Base-by-base conservation (phyloP, 495 filamentous ascomycete species). In the Neurospora cerealis region DNA sequence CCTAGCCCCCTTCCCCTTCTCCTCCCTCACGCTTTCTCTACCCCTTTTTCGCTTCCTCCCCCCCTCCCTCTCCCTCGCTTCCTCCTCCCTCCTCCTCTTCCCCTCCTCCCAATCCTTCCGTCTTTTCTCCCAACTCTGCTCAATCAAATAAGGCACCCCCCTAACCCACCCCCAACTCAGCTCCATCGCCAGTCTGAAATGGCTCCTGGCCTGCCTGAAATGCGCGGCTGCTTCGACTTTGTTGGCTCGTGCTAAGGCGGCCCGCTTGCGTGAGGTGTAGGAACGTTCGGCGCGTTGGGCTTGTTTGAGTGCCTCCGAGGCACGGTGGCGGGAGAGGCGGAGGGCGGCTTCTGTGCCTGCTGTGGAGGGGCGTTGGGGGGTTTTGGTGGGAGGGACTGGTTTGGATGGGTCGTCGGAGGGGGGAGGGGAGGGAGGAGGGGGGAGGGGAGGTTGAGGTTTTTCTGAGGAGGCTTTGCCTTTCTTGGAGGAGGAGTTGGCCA, bases 291-390 rank as follows among this genome's bases (percentile, higher is more conserved):
- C 77, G 32, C 72, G 74, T 42, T 77, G 73, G 28, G 81, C 81
- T 10, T 75, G 66, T 36, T 74, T 40, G 42, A 78, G 76, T 24
- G 76, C 69, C 5, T 77, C 75, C 0, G 78, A 76, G 70, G 79
- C 79, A 34, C 48, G 73, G 28, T 73, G 77, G 19, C 76, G 75
- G 60, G 76, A 70, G 41, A 75, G 69, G n/a, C 74, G 46, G 38
- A 83, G 79, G 39, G 80, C 73, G n/a, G 76, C 73, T 39, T 79
- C 78, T 28, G 81, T 83, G 38, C 75, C 75, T 2, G 79, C 76
- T n/a, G 80, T 81, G 36, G 77, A 77, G 7, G 79, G 79, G 5
- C 79, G 75, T 13, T 76, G 70, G 38, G 60, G 41, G 38, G 38
- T 39, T 39, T 39, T 70, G 36, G 5, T 19, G 70, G 1, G 15